A percentile compares a stretch with the other conserved stretches of the same genome.
Conservation (phyloP, 108 stramenopile species). For the Conticribra weissflogii region DNA sequence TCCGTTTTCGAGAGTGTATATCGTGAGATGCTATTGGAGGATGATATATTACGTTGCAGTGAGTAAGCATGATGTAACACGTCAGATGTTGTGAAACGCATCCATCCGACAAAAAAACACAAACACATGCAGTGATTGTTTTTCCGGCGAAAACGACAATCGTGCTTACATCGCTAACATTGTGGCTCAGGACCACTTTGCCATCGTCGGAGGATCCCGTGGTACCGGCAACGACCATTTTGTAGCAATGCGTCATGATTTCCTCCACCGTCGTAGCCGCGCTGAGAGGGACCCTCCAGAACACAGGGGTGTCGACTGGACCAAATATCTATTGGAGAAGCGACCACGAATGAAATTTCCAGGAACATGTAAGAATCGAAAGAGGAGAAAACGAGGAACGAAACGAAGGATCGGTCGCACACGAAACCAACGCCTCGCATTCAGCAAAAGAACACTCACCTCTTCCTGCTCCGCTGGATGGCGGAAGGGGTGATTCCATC, state of each 20-base stretch:
- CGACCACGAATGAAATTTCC: no score
- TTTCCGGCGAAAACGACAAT: background rate
- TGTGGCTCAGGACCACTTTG: constrained; percentile 12
- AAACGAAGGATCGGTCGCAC: background rate
- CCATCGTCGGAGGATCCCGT: constrained; percentile 18
- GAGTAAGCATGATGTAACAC: no score
- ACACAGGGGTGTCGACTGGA: constrained; percentile 22
- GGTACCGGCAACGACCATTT: constrained; percentile 25
- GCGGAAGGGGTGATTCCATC: constrained; percentile 28
- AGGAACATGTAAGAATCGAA: no score
- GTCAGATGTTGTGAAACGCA: no score
- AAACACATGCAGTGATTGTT: background rate
- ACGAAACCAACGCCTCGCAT: background rate
- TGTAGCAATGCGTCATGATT: constrained; percentile 32
- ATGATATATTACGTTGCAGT: background rate
- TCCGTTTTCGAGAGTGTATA: constrained; percentile 18
- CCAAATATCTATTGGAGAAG: background rate
- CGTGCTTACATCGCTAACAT: constrained; percentile 17
- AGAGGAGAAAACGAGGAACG: no score
- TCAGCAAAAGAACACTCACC: background rate
- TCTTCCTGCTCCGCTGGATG: constrained; percentile 13
- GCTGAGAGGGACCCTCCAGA: constrained; percentile 26
- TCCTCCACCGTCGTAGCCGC: constrained; percentile 31
- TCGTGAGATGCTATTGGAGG: constrained; percentile 11
- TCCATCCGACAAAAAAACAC: no score